Conservation (phyloP, 1,284 basidiomycete species). For the Schizophyllum commune region DNA sequence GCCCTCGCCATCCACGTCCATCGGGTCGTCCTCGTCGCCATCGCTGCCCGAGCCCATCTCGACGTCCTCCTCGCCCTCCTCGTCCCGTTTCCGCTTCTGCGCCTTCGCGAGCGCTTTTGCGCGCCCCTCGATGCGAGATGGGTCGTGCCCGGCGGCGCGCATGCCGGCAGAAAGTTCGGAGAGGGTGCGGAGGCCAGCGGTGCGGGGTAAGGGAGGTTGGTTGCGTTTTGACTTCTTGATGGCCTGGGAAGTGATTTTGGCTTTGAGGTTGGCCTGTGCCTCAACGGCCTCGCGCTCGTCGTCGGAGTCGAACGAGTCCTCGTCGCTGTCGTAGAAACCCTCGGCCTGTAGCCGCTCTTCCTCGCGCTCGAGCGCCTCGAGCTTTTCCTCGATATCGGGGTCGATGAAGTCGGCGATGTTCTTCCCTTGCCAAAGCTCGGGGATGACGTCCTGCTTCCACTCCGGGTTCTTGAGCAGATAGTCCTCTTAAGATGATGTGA, state of each 20-base stretch:
- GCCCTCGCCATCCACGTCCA: conserved; percentile 66
- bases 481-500: conserved; percentile 49
- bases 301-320: conserved; percentile 86
- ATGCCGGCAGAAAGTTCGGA: conserved; percentile 78
- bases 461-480: conserved; percentile 87
- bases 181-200: conserved; percentile 81
- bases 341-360: conserved; percentile 91
- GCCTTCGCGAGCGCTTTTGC: conserved; percentile 35
- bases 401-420: conserved; percentile 99
- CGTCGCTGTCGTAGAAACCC: conserved; percentile 91
- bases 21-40: conserved; percentile 38
- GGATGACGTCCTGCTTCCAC: conserved; percentile 95
- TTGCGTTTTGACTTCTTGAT: conserved; percentile 87
- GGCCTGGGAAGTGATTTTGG: conserved; percentile 76
- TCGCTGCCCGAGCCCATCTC: conserved; percentile 47
- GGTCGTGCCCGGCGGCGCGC: conserved; percentile 63
- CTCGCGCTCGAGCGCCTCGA: conserved; percentile 95
- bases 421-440: conserved; percentile 97
- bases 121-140: background rate
- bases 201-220: conserved; percentile 78
- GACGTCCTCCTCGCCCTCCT: conserved; percentile 46
- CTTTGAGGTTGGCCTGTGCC: conserved; percentile 56
- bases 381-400: conserved; percentile 94
- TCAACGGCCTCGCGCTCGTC: conserved; percentile 80
- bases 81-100: conserved; percentile 67